These are phyloP conservation scores for Peziza echinospora DNA, from an alignment of 495 filamentous ascomycete genomes.

Conservation along the genomic window DNA sequence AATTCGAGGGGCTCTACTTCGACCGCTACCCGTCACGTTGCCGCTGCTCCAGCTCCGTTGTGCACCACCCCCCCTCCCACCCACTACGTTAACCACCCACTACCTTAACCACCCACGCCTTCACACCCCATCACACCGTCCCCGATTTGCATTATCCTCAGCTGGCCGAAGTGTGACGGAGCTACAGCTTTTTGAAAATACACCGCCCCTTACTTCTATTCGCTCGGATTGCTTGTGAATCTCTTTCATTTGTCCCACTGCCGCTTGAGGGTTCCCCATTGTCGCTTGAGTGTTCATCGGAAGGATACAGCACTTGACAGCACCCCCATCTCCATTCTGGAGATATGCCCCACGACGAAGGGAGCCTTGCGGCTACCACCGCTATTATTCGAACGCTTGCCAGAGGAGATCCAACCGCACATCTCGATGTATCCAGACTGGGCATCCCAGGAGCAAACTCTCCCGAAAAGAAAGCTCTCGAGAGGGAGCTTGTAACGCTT, in stretches of 20 bases:
- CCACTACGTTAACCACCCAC: too few species aligned
- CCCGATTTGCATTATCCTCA: background rate
- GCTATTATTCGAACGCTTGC: constrained; percentile 14
- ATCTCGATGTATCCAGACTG: constrained; percentile 9
- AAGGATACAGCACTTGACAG: background rate
- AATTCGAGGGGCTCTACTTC: background rate
- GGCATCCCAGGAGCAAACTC: constrained; percentile 26
- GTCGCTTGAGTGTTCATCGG: too few species aligned
- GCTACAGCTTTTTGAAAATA: background rate
- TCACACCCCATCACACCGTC: background rate
- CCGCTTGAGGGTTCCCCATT: background rate
- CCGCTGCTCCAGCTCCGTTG: too few species aligned
- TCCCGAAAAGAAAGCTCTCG: constrained; percentile 25
- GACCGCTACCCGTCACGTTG: background rate
- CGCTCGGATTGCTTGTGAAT: background rate
- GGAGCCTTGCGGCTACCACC: constrained; percentile 17
- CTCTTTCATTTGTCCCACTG: background rate
- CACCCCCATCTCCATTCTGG: background rate
- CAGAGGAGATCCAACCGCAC: constrained; percentile 11
- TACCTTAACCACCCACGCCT: too few species aligned
- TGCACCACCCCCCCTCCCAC: too few species aligned
- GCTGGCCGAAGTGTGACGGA: background rate
- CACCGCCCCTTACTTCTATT: background rate
- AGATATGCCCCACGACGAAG: constrained; percentile 11
- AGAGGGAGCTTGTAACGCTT: constrained; percentile 26